Percentiles rank a stretch among this genome's conserved stretches.
These are phyloP conservation scores for Fusarium nanum DNA, from an alignment of 2,329 filamentous ascomycete species.

Conservation along the genomic window DNA sequence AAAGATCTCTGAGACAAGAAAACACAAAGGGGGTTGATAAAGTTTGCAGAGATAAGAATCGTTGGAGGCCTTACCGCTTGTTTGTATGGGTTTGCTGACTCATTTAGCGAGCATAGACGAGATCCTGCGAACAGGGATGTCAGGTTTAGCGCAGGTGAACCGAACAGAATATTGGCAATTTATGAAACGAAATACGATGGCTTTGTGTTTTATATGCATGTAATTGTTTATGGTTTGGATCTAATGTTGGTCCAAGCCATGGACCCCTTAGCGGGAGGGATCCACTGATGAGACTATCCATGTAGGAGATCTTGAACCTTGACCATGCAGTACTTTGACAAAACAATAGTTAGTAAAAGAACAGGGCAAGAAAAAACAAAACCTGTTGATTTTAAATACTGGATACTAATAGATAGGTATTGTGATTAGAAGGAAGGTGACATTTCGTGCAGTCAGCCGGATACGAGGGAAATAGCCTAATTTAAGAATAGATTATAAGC, in stretches of 20 bases:
- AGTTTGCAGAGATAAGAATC: not conserved
- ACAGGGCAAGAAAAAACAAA: too few species aligned
- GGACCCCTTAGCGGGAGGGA: not conserved
- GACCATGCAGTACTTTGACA: not conserved
- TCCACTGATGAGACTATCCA: not conserved
- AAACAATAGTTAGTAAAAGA: too few species aligned
- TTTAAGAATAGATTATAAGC: not conserved
- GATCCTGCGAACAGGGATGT: not conserved
- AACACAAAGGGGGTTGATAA: not conserved
- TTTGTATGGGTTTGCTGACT: constrained; percentile 1
- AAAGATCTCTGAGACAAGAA: not conserved
- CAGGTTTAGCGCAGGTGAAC: not conserved
- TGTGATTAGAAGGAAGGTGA: too few species aligned
- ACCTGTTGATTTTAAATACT: too few species aligned
- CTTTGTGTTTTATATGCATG: not conserved
- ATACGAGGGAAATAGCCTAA: not conserved
- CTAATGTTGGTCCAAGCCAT: not conserved
- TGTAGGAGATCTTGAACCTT: not conserved
- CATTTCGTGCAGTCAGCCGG: not conserved
- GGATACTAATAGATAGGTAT: too few species aligned
- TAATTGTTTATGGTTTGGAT: not conserved
- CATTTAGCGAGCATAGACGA: constrained; percentile 10
- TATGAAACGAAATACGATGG: not conserved
- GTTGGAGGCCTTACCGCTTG: constrained; percentile 9
- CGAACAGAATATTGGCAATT: not conserved